Evolutionary conservation across 768 basidiomycete species (phyloP).

Genomic region (Crepidotus variabilis): DNA sequence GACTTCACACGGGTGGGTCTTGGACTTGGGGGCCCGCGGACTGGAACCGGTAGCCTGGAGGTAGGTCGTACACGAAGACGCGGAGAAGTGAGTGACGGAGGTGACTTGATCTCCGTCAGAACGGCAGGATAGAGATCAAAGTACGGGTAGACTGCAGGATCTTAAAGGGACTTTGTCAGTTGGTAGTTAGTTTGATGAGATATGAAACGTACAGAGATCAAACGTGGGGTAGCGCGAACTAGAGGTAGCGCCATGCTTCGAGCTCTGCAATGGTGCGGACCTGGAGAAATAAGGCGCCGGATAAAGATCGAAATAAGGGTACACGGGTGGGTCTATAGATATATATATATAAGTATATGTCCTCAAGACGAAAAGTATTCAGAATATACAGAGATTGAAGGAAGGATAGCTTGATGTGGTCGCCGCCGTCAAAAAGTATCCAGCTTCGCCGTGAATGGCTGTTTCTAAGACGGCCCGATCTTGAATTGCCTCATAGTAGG

Average conservation of each 20-base stretch:
- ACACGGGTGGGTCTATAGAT: slow-evolving; percentile 7
- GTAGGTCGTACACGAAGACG: neutral
- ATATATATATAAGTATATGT: neutral
- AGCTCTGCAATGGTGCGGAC: neutral
- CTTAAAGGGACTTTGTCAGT: slow-evolving; percentile 4
- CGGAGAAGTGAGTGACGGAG: neutral
- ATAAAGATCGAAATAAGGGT: slow-evolving; percentile 37
- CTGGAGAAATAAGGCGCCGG: slow-evolving; percentile 7
- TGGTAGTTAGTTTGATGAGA: neutral
- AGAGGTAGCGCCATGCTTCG: too few species aligned
- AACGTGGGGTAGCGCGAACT: slow-evolving; percentile 5
- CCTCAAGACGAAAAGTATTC: neutral
- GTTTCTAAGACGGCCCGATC: neutral
- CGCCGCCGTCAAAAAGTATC: neutral
- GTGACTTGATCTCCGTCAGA: neutral
- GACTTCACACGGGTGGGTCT: neutral
- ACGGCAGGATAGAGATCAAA: slow-evolving; percentile 6
- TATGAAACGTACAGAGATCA: slow-evolving; percentile 13
- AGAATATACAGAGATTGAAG: slow-evolving; percentile 27
- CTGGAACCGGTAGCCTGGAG: neutral
- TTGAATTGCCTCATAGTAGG: neutral
- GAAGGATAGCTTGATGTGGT: slow-evolving; percentile 18
- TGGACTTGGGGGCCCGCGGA: neutral
- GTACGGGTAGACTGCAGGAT: slow-evolving; percentile 20
- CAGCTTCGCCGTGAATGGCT: neutral